phyloP scores from a whole-genome alignment of 257 asterid species.

The Linderniella brevidens region DNA sequence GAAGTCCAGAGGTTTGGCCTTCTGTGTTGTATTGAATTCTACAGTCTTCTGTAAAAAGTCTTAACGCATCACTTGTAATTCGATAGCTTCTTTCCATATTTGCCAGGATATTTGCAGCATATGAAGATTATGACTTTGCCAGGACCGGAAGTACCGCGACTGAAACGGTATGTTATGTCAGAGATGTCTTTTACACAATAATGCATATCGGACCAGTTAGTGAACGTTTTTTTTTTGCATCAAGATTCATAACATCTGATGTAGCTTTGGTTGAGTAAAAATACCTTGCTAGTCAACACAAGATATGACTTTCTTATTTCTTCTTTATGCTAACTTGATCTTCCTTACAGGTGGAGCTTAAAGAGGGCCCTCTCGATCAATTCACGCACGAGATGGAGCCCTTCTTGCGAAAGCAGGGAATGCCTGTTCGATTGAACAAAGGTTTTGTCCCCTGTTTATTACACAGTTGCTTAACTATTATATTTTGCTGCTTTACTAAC shows the following conservation, averaged over 20 bases:
- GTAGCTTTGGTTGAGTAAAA: neutral
- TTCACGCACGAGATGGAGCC: slow-evolving; percentile 98
- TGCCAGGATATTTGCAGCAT: slow-evolving; percentile 48
- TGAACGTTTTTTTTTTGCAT: too few species aligned
- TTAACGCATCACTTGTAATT: too few species aligned
- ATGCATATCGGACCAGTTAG: too few species aligned
- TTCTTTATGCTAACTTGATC: neutral
- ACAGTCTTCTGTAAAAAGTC: too few species aligned
- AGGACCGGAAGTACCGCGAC: slow-evolving; percentile 75
- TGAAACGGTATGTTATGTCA: slow-evolving; percentile 37
- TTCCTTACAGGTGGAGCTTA: slow-evolving; percentile 71
- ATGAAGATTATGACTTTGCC: slow-evolving; percentile 81
- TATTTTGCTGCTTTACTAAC: slow-evolving; percentile 8
- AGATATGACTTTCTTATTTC: too few species aligned
- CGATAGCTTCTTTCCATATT: neutral
- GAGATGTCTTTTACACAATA: too few species aligned
- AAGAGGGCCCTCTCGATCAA: slow-evolving; percentile 92
- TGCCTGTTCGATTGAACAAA: slow-evolving; percentile 91
- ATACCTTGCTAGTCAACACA: neutral
- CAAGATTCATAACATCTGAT: neutral
- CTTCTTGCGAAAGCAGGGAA: slow-evolving; percentile 84
- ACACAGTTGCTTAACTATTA: neutral
- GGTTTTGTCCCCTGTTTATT: slow-evolving; percentile 18
- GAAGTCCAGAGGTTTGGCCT: slow-evolving; percentile 40
- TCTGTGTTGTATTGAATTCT: neutral